phyloP scores from a whole-genome alignment of 2,329 filamentous ascomycete species.

The Aspergillus carbonarius region DNA sequence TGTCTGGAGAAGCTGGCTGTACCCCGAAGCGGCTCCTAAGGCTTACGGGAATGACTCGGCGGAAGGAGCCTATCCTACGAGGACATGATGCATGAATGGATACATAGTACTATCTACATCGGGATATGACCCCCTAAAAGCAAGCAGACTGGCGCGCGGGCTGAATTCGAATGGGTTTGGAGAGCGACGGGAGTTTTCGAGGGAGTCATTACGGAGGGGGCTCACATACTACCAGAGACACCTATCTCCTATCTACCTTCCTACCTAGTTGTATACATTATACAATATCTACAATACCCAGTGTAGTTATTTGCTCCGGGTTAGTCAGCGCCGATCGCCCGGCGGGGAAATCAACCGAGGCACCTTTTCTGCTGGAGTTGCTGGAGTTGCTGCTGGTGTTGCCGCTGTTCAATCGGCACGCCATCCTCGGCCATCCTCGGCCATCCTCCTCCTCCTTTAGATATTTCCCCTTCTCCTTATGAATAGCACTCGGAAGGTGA shows the following conservation, averaged over 20 bases:
- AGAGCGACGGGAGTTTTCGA: not conserved
- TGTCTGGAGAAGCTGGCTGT: constrained; percentile 53
- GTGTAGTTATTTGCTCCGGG: too few relatives aligned
- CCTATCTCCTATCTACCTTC: not conserved
- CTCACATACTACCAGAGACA: too few relatives aligned
- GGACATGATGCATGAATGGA: not conserved
- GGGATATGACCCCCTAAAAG: not conserved
- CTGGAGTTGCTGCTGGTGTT: too few relatives aligned
- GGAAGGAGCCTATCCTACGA: not conserved
- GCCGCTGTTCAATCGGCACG: too few relatives aligned
- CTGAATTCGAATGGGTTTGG: not conserved
- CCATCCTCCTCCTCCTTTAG: too few relatives aligned
- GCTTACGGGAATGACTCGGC: constrained; percentile 1
- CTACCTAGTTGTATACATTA: not conserved
- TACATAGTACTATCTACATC: not conserved
- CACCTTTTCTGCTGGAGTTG: too few relatives aligned
- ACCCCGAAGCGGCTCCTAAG: not conserved
- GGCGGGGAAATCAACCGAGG: too few relatives aligned
- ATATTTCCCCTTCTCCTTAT: too few relatives aligned
- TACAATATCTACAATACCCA: too few relatives aligned
- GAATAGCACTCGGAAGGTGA: too few relatives aligned
- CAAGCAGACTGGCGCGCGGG: not conserved
- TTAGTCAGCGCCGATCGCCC: too few relatives aligned
- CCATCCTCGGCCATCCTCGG: too few relatives aligned
- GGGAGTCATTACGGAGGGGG: not conserved